Percentiles rank a stretch among this genome's conserved stretches.
These are phyloP conservation scores for Biscogniauxia mediterranea DNA, from an alignment of 2,329 filamentous ascomycete species.

Conservation along the genomic window DNA sequence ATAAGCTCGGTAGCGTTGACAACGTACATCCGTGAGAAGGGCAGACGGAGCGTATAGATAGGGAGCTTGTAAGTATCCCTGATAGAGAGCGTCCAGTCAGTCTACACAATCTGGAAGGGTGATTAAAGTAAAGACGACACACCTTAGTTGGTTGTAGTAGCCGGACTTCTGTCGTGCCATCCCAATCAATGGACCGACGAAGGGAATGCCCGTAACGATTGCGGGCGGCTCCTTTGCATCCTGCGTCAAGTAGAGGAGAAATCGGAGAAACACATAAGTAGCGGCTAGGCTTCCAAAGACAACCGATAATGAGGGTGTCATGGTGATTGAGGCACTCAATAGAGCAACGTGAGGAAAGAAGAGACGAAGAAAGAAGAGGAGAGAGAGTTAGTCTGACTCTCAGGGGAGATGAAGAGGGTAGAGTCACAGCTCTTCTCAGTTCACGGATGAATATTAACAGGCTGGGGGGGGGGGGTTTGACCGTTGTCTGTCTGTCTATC, in stretches of 20 bases:
- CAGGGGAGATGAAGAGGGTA: too few relatives aligned
- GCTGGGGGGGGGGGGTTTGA: too few relatives aligned
- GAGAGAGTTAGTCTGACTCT: too few relatives aligned
- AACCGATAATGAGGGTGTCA: too few relatives aligned
- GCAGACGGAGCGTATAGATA: conserved; percentile 29
- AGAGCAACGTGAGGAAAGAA: too few relatives aligned
- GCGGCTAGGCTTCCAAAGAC: conserved; percentile 3
- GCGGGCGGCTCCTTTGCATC: conserved; percentile 25
- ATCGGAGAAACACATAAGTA: conserved; percentile 23
- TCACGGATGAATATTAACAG: too few relatives aligned
- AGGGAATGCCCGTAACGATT: conserved; percentile 22
- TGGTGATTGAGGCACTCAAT: too few relatives aligned
- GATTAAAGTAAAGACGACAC: too few relatives aligned
- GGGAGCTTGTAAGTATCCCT: conserved; percentile 21
- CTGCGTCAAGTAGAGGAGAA: conserved; percentile 24
- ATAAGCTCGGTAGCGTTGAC: conserved; percentile 28
- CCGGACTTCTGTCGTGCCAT: conserved; percentile 20
- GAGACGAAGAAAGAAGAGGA: too few relatives aligned
- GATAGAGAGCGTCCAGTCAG: not conserved
- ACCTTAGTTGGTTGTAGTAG: conserved; percentile 19
- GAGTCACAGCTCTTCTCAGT: too few relatives aligned
- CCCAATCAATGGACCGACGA: conserved; percentile 24
- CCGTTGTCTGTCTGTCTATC: too few relatives aligned
- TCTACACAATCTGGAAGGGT: not conserved
- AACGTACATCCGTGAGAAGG: conserved; percentile 26